Evolutionary conservation across 2,329 filamentous ascomycete genomes (phyloP), one percentile per base, ranked within the genome.

Genomic region (Cytospora piceicola): DNA sequence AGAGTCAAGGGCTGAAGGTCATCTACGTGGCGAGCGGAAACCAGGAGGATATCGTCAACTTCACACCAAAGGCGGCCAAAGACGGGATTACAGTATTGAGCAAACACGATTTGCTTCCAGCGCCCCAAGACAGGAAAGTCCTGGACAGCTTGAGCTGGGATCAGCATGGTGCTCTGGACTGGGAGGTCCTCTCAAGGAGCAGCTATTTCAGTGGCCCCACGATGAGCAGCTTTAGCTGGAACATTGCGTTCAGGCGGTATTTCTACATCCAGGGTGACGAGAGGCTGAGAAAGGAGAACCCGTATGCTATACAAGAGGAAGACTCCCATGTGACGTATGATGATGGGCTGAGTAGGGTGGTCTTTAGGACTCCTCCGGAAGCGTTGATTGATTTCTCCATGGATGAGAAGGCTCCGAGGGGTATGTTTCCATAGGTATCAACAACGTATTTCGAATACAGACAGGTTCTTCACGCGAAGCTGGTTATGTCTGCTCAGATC

Each of bases 181-280:
- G 49, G 55, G 62, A 64, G 49, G 24, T 64, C 20, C 55, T 64
- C 12, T 57, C 62, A 9, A 49, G 62, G 15, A 64, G 62, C 27
- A 64, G 55, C 36, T 64, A 42, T 22, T 64, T 59, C 36, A 64
- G 56, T 9, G 62, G 62, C 3, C 55, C 56, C 34, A 36, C 34
- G 1, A 58, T 51, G 55, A 64, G 62, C 55, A 64, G 62, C 34
- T 64, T 64, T 34, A 52, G 55, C 32, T 64, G 62, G 62, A 64
- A 64, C 32, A 4, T 64, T 30, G 62, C 55, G 9, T 42, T 59
- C 4, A 64, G 62, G 32, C 59, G 62, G 56, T 20, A 52, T 17
- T 59, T 53, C 22, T 64, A 64, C 20, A 53, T 42, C 49, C 24
- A 58, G 15, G 61, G 42, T 32, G 55, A 53, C 8, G 42, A 30